Conservation (phyloP, 176 grass and related monocot species). For the Microstegium vimineum region DNA sequence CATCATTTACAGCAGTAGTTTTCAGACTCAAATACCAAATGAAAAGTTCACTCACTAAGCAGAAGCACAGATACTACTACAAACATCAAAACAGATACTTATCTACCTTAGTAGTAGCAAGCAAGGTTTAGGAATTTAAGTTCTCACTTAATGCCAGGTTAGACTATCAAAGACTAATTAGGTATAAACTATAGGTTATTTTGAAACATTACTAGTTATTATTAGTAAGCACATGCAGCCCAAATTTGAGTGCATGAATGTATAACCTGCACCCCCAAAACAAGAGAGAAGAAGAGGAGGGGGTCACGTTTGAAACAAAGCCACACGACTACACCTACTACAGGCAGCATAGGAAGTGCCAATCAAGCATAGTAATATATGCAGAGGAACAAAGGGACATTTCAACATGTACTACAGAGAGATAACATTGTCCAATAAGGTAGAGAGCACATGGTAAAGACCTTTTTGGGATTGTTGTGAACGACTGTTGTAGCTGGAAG, state of each 20-base stretch:
- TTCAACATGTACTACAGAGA: not conserved
- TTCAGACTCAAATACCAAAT: not conserved
- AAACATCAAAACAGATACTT: not conserved
- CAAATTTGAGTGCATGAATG: not conserved
- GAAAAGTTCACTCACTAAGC: not conserved
- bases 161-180: not conserved
- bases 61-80: not conserved
- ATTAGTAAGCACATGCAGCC: not conserved
- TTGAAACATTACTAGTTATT: not conserved
- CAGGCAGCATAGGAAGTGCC: not conserved
- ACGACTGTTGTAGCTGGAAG: slow-evolving; percentile 52
- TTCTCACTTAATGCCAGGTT: not conserved
- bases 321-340: not conserved
- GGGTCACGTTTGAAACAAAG: not conserved
- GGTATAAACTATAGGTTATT: not conserved
- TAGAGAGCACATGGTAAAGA: slow-evolving; percentile 4
- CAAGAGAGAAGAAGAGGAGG: not conserved
- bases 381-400: not conserved
- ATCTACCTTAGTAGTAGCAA: not conserved
- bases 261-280: not conserved
- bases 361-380: not conserved
- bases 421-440: not conserved
- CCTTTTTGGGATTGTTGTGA: slow-evolving; percentile 50
- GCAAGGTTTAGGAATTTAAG: not conserved
- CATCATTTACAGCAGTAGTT: not conserved